Base-by-base conservation (phyloP, 2,329 filamentous ascomycete genomes). In the Graphiopsis chlorocephala region DNA sequence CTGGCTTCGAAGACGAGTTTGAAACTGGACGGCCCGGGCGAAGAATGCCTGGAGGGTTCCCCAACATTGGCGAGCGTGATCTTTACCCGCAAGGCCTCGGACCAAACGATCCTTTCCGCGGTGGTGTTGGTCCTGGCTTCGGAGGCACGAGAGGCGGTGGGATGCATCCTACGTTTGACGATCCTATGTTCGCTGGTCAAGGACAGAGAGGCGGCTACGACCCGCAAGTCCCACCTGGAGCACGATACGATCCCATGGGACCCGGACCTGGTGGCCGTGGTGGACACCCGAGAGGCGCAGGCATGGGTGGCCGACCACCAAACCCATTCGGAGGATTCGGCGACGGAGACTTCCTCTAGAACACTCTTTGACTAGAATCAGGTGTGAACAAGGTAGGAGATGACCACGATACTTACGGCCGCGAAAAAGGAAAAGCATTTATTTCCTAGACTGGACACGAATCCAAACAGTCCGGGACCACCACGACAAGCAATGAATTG, bases 131-230 rank as follows among this genome's bases (percentile, higher is more conserved):
- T n/a, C 79, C 78, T 50, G 84, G 86, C 0, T 77, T 87, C 5
- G 8, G 60, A 23, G 67, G 70, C 0, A 85, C 86, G 15, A 85
- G 88, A 23, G 85, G 85, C 12, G 88, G 90, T 14, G 95, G 95
- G 0, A 99, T 99, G 95, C 91, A 97, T 77, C 95, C 95, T 0
- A 96, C 93, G 0, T 95, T 97, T 75, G 92, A 97, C 71, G 93
- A 98, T 74, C 92, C 92, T 7, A 78, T 97, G 56, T 97, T 97
- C 74, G 84, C 84, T 7, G 83, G 81, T 1, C 78, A 80, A 1
- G 80, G 82, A 2, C 77, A 78, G 38, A 81, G 75, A 17, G 77
- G 79, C 15, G 77, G 78, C 15, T 89, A 85, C 72, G 85, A 93
- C 73, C 88, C 90, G 1, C 89, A 89, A 74, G 89, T 87, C 29